Base-by-base conservation (phyloP, 2,329 filamentous ascomycete genomes). In the Alternaria alternata region DNA sequence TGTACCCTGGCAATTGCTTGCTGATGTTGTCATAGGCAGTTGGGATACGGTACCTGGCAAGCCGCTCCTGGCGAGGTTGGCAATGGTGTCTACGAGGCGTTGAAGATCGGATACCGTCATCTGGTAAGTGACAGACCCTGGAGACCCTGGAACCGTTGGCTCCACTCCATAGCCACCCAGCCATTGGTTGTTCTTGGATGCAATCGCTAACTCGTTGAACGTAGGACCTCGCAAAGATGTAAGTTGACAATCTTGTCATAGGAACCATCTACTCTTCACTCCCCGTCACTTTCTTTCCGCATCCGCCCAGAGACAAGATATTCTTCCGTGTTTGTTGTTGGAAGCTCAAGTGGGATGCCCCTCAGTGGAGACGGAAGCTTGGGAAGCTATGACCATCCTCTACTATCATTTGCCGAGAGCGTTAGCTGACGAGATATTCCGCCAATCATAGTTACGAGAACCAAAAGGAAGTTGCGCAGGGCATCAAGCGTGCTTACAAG, bases 61-160 rank as follows among this genome's bases (percentile, higher is more conserved):
- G 69, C 72, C 32, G 72, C 64, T 57, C 73, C 72, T 18, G 73
- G 72, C 36, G 72, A 78, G 60, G 73, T 74, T 32, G 69, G 85
- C 54, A 75, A 72, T 46, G 81, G 80, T 43, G 81, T 84, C 18
- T 74, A 79, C 36, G 78, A 73, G 51, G 71, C 73, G 11, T 47
- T 77, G 59, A 74, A 75, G 63, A 64, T 71, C 56, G 75, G 75
- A 30, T 77, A 77, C 66, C 62, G 72, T 48, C 75, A 77, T 52
- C 62, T 77, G 12, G 74, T 74, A 65, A 63, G 68, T n/a, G 14
- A 36, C 20, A n/a, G 46, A 36, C 46, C 30, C 46, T 36, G 30
- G n/a, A 69, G 11, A 42, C 20, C 6, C 18, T 30, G 20, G 11
- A 48, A 18, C 26, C 5, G 34, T 42, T 18, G 12, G 8, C 26